A percentile compares a stretch with the other conserved stretches of the same genome.
Conservation (phyloP, 2,329 filamentous ascomycete species). For the Ophiostoma perfectum region DNA sequence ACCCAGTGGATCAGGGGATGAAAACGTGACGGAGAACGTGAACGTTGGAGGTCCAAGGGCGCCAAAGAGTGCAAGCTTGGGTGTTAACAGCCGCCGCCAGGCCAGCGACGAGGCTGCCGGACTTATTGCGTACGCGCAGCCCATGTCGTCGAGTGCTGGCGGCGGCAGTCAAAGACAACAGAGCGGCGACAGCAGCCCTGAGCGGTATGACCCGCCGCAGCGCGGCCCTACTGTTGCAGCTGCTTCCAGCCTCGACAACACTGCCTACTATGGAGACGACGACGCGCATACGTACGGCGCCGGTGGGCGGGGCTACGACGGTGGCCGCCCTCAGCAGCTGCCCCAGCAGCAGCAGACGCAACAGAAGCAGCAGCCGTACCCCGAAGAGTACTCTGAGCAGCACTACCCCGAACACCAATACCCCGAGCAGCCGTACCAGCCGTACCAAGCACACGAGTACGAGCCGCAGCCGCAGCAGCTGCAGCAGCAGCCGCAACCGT, state of each 20-base stretch:
- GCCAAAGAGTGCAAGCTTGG: not conserved
- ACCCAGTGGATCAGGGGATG: conserved; percentile 9
- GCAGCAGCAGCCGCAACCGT: not conserved
- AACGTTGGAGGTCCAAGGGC: not conserved
- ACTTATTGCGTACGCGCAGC: conserved; percentile 36
- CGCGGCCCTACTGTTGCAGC: not conserved
- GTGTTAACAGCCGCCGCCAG: conserved; percentile 20
- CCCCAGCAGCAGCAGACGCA: not conserved
- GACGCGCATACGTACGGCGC: not conserved
- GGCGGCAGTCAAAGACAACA: conserved; percentile 5
- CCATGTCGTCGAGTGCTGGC: conserved; percentile 27
- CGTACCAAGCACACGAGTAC: not conserved
- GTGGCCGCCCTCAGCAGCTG: not conserved
- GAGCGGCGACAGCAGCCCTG: conserved; percentile 17
- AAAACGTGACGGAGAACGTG: not conserved
- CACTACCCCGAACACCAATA: not conserved
- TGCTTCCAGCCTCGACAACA: not conserved
- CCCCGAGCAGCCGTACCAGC: not conserved
- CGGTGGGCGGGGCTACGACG: not conserved
- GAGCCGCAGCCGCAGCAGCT: not conserved
- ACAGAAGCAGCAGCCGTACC: not conserved
- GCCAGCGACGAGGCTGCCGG: conserved; percentile 31
- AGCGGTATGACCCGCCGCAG: conserved; percentile 20
- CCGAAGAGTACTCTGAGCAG: conserved; percentile 20
- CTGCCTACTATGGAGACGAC: conserved; percentile 2